These are phyloP conservation scores for Penicillium desertorum DNA, from an alignment of 495 filamentous ascomycete genomes.

Conservation along the genomic window DNA sequence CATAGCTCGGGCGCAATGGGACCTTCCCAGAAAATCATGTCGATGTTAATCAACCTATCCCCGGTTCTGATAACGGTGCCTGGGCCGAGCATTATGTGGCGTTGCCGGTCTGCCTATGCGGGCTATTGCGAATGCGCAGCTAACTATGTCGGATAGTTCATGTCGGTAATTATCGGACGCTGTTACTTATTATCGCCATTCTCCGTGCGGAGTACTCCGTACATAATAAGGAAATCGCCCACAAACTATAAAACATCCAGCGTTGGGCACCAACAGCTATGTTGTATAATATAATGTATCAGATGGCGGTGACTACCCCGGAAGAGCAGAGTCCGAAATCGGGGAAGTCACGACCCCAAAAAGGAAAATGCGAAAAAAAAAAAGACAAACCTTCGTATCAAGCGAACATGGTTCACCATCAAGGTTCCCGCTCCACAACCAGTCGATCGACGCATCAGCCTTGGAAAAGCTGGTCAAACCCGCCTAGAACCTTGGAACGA, in stretches of 20 bases:
- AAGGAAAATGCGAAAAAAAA: no score
- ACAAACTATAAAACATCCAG: not conserved
- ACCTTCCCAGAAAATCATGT: not conserved
- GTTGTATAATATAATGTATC: not conserved
- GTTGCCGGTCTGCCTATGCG: not conserved
- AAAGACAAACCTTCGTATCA: no score
- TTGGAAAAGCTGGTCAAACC: not conserved
- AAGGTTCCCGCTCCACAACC: not conserved
- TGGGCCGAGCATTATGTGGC: not conserved
- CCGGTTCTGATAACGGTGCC: not conserved
- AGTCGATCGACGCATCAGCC: not conserved
- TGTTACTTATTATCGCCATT: not conserved
- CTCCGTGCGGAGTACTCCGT: no score
- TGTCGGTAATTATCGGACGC: not conserved
- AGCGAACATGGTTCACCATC: not conserved
- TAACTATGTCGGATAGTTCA: not conserved
- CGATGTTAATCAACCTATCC: not conserved
- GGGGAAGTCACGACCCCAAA: not conserved
- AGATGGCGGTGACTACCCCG: no score
- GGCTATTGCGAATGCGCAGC: not conserved
- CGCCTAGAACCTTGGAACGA: no score
- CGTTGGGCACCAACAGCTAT: not conserved
- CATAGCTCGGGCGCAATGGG: not conserved
- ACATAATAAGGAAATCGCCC: not conserved
- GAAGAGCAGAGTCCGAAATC: not conserved